phyloP scores from a whole-genome alignment of 495 filamentous ascomycete species.

The Daldinia vernicosa region DNA sequence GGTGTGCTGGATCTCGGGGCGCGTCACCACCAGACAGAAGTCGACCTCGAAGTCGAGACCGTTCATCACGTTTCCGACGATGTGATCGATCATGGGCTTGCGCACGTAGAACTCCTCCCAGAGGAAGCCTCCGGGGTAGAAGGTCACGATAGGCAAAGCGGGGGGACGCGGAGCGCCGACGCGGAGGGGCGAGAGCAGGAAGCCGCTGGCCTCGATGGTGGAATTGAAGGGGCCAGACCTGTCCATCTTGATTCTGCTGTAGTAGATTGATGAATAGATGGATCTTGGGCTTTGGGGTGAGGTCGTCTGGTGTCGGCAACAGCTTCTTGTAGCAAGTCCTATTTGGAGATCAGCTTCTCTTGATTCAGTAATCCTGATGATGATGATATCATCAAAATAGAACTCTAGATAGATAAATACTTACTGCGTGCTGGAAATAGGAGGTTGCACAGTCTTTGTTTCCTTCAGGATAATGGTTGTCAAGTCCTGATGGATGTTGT shows the following conservation, averaged over 20 bases:
- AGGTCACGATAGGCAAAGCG: background rate
- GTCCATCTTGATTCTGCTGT: background rate
- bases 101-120: background rate
- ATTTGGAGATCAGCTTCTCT: background rate
- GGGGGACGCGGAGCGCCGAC: background rate
- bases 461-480: too few species aligned
- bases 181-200: background rate
- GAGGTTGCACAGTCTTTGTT: too few species aligned
- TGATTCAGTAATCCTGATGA: background rate
- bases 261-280: background rate
- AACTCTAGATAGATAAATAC: too few species aligned
- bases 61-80: constrained; percentile 1
- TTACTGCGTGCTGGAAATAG: too few species aligned
- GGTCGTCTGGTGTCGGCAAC: background rate
- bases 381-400: too few species aligned
- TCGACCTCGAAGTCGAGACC: background rate
- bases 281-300: background rate
- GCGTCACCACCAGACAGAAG: background rate
- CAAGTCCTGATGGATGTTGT: too few species aligned
- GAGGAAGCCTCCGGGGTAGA: background rate
- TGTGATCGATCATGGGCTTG: background rate
- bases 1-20: background rate
- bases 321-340: background rate
- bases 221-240: background rate
- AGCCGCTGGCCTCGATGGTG: background rate